Evolutionary conservation across 495 filamentous ascomycete species (phyloP).

Genomic region (Glutinoglossum americanum): DNA sequence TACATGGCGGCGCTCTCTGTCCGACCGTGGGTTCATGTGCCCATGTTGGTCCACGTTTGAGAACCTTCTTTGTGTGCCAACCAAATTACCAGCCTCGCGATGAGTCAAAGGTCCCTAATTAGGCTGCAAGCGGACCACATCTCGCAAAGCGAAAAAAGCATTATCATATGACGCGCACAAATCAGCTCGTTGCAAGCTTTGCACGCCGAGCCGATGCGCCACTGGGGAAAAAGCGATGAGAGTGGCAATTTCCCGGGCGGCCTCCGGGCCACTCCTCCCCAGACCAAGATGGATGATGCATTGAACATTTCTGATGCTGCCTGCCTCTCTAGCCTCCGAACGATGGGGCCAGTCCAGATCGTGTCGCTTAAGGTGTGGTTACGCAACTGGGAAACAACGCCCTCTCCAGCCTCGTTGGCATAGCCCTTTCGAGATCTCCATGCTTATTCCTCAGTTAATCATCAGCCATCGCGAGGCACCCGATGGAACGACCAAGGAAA

Average conservation of each 20-base stretch:
- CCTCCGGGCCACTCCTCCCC: not conserved
- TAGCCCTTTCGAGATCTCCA: not conserved
- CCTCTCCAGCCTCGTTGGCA: not conserved
- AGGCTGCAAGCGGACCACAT: constrained; percentile 1
- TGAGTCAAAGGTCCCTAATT: constrained; percentile 1
- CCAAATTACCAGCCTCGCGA: not conserved
- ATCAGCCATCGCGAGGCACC: not conserved
- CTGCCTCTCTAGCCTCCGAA: no score
- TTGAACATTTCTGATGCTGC: no score
- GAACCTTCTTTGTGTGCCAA: not conserved
- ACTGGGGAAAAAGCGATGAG: not conserved
- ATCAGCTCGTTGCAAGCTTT: not conserved
- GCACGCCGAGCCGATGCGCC: not conserved
- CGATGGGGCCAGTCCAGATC: no score
- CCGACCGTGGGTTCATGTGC: not conserved
- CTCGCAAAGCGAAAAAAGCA: not conserved
- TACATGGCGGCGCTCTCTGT: not conserved
- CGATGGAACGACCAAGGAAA: not conserved
- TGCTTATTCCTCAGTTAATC: not conserved
- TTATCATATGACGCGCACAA: constrained; percentile 1
- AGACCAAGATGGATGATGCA: no score
- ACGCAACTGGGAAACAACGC: no score
- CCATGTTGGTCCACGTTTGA: not conserved
- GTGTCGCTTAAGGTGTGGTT: no score
- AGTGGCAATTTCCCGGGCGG: not conserved